Conservation (phyloP, 2,329 filamentous ascomycete genomes). For the Sclerotiophoma versabilis region DNA sequence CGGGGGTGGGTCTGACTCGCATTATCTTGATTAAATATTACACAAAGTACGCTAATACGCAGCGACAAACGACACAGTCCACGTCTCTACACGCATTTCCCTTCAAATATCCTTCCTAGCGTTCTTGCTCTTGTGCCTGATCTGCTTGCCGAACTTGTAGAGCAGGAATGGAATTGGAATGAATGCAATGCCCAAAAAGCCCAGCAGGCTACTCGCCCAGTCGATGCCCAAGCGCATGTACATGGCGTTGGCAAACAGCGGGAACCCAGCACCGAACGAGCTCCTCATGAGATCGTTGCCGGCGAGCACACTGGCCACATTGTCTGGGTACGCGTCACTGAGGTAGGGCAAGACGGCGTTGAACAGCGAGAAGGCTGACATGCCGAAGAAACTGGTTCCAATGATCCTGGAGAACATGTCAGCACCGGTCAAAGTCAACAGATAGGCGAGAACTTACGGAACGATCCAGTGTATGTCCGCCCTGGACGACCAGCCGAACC, state of each 20-base stretch:
- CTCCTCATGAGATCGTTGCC: constrained; percentile 55
- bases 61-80: not conserved
- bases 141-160: constrained; percentile 52
- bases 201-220: constrained; percentile 53
- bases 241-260: constrained; percentile 46
- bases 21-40: constrained; percentile 17
- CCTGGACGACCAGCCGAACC: constrained; percentile 51
- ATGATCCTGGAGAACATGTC: constrained; percentile 34
- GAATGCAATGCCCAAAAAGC: constrained; percentile 52
- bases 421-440: not conserved
- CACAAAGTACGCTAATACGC: not conserved
- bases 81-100: not conserved
- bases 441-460: constrained; percentile 24
- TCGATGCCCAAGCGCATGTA: constrained; percentile 45
- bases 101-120: constrained; percentile 52
- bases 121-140: constrained; percentile 51
- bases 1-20: too few species aligned
- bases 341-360: constrained; percentile 57
- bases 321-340: constrained; percentile 52
- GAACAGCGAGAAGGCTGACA: constrained; percentile 53
- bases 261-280: constrained; percentile 52
- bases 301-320: constrained; percentile 53
- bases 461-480: constrained; percentile 50
- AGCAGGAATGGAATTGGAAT: constrained; percentile 57
- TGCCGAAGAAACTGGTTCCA: constrained; percentile 48